phyloP scores from a whole-genome alignment of 768 basidiomycete species.

The Collybiopsis luxurians region DNA sequence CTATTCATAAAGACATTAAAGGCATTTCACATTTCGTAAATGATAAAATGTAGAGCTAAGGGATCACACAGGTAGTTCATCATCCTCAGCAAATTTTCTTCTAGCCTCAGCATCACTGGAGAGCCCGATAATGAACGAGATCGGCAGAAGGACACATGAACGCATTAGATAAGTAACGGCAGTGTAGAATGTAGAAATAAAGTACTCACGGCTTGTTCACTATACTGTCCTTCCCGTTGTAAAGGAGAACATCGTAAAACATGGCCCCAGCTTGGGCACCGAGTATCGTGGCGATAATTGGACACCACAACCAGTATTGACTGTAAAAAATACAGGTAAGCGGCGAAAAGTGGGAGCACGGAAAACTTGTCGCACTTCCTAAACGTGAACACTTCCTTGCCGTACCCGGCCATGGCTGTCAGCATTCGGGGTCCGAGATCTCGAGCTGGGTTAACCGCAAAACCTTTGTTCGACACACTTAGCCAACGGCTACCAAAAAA shows the following conservation, averaged over 20 bases:
- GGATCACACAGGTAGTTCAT: conserved; percentile 1
- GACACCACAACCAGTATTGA: conserved; percentile 78
- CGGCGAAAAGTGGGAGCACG: neutral
- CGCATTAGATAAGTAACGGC: neutral
- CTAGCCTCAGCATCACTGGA: conserved; percentile 7
- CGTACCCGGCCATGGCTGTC: conserved; percentile 73
- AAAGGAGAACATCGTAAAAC: conserved; percentile 62
- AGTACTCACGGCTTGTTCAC: conserved; percentile 49
- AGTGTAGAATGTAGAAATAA: too few species aligned
- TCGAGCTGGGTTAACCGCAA: conserved; percentile 46
- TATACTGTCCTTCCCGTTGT: conserved; percentile 51
- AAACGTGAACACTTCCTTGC: conserved; percentile 40
- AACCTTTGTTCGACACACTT: conserved; percentile 29
- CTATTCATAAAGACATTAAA: too few species aligned
- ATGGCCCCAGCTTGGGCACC: conserved; percentile 57
- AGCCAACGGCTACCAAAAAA: neutral
- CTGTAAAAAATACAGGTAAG: conserved; percentile 23
- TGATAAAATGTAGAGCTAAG: too few species aligned
- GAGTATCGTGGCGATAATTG: conserved; percentile 56
- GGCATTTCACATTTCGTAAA: too few species aligned
- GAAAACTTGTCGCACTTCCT: conserved; percentile 40
- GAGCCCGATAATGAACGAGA: too few species aligned
- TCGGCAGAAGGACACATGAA: too few species aligned
- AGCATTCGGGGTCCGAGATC: conserved; percentile 68
- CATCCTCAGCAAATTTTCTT: conserved; percentile 1